Base-by-base conservation (phyloP, 192 early-diverging fungal species). In the Linnemannia zychae region DNA sequence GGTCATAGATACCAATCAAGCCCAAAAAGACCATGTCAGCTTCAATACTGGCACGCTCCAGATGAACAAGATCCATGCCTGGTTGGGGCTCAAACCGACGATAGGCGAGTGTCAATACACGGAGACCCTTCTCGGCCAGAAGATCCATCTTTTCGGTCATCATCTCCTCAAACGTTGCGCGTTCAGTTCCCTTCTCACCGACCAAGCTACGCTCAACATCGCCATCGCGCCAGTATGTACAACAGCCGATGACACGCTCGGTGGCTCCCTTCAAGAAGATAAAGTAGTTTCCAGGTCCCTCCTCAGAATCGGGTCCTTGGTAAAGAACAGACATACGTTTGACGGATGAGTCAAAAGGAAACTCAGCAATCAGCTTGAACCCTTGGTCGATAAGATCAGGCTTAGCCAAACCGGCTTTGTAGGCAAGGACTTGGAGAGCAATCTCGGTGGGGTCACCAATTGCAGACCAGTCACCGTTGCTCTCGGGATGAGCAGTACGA, bases 361-460 rank as follows among this genome's bases (percentile, higher is more conserved):
- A 93, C 86, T 95, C 94, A 78, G 88, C 86, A 18, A 92, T 50
- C 6, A 92, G 72, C 12, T 68, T 82, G 89, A 91, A 93, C 7
- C 82, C 69, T 75, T 82, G 66, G 70, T 80, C 73, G 60, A 69
- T 73, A 80, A 98, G 91, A 83, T 76, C 84, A 3, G 93, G 93
- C 68, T 95, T 93, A 48, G 93, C 91, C 86, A 96, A 92, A 0
- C 93, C 90, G 36, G 93, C 87, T 77, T 97, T 97, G 70, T 93
- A 87, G 0, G 96, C 94, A 77, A 95, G 96, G 13, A 96, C 94
- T 40, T 96, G 93, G 74, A 98, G 91, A 34, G 97, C 96, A 70
- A 97, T 92, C 84, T 98, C 97, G 0, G 97, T 98, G 9, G 97
- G 95, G 77, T 98, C 97, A 57, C 97, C 96, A 71, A 93, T 90